phyloP scores from a whole-genome alignment of 2,329 filamentous ascomycete species.

The Pseudogymnoascus sp. region DNA sequence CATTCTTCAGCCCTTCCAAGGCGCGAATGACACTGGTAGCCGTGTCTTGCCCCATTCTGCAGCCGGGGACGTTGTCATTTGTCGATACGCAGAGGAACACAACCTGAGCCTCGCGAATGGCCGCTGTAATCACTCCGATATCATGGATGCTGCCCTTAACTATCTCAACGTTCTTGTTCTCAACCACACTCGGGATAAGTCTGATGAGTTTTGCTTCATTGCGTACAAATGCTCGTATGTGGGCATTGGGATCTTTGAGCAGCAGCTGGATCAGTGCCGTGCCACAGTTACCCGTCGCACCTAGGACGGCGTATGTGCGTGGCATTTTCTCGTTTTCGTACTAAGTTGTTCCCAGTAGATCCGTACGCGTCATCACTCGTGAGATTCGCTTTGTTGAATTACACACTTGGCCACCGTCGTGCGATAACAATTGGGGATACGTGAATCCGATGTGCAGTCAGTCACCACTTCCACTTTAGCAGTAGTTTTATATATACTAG shows the following conservation, averaged over 20 bases:
- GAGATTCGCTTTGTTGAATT: no score
- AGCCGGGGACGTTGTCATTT: conserved; percentile 39
- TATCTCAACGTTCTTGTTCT: conserved; percentile 31
- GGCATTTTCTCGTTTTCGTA: no score
- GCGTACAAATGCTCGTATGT: conserved; percentile 39
- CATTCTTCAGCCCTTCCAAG: conserved; percentile 24
- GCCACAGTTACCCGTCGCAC: conserved; percentile 39
- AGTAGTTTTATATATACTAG: no score
- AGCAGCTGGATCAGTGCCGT: conserved; percentile 35
- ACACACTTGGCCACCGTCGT: no score
- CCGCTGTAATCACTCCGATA: conserved; percentile 30
- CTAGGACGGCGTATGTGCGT: conserved; percentile 34
- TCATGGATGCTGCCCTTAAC: conserved; percentile 38
- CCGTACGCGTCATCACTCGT: no score
- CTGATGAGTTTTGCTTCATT: conserved; percentile 33
- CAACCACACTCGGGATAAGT: conserved; percentile 28
- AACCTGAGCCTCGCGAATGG: conserved; percentile 30
- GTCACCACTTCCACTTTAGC: no score
- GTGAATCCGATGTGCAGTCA: no score
- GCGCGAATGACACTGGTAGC: conserved; percentile 32
- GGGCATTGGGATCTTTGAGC: conserved; percentile 25
- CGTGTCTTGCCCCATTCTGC: conserved; percentile 31
- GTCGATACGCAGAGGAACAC: conserved; percentile 34
- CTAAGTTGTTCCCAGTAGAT: no score
- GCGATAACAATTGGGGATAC: no score